Evolutionary conservation across 1,139 yeast species (phyloP).

Genomic region (Taphrina communis): DNA sequence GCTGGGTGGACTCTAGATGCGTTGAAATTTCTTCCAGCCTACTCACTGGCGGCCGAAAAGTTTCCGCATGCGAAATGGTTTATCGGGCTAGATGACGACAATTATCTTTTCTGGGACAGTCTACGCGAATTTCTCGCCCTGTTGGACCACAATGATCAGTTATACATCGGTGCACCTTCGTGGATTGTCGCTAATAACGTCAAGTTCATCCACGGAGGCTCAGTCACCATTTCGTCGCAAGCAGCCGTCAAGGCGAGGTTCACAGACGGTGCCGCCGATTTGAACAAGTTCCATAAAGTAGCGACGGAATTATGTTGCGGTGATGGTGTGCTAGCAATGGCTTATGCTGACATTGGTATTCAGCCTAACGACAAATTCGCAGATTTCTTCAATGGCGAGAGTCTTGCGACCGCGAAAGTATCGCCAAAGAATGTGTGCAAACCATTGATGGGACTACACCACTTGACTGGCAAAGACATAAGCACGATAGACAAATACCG

Average conservation of each 20-base stretch:
- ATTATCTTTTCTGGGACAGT: conserved; percentile 51
- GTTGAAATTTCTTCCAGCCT: conserved; percentile 54
- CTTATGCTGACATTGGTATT: conserved; percentile 46
- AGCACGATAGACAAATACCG: background rate
- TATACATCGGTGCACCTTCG: conserved; percentile 49
- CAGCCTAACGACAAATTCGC: conserved; percentile 15
- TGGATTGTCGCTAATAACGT: conserved; percentile 11
- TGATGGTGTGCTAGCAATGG: conserved; percentile 51
- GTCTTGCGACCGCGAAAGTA: conserved; percentile 5
- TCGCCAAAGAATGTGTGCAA: conserved; percentile 11
- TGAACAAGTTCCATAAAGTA: conserved; percentile 47
- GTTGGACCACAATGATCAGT: conserved; percentile 48
- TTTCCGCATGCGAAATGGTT: conserved; percentile 52
- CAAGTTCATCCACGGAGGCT: conserved; percentile 54
- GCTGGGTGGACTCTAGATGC: conserved; percentile 53
- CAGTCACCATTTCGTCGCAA: conserved; percentile 52
- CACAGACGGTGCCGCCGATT: conserved; percentile 46
- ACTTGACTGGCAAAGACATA: conserved; percentile 18
- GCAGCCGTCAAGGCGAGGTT: conserved; percentile 49
- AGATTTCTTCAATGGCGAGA: conserved; percentile 25
- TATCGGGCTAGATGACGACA: conserved; percentile 53
- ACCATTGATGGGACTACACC: conserved; percentile 31
- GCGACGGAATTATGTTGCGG: conserved; percentile 51
- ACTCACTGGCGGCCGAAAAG: conserved; percentile 51
- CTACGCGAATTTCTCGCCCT: conserved; percentile 48